These are phyloP conservation scores for Debaryomyces castellii DNA, from an alignment of 805 yeast genomes.

Conservation along the genomic window DNA sequence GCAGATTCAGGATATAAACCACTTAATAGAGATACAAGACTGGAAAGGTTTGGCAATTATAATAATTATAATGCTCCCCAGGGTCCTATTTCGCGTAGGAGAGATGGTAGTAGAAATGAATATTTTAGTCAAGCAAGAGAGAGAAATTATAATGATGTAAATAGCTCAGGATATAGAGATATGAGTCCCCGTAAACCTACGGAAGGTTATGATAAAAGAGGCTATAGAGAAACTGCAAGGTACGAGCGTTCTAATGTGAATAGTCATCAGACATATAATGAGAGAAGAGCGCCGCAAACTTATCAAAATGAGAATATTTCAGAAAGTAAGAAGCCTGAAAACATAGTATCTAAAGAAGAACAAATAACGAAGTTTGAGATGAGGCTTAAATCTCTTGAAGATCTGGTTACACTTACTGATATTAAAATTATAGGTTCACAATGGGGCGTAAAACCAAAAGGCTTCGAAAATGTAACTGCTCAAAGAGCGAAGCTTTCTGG, in stretches of 20 bases:
- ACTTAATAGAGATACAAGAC: not conserved
- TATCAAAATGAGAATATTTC: not conserved
- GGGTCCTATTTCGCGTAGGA: not conserved
- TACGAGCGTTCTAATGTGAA: not conserved
- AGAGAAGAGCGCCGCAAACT: not conserved
- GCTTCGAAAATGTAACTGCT: constrained; percentile 71
- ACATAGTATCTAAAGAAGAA: constrained; percentile 17
- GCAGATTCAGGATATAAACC: not conserved
- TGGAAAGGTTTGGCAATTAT: not conserved
- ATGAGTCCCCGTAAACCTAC: constrained; percentile 3
- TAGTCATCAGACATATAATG: not conserved
- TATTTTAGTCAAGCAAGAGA: constrained; percentile 7
- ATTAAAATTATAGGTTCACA: constrained; percentile 49
- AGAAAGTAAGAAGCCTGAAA: constrained; percentile 4
- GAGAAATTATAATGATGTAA: not conserved
- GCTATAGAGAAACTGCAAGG: not conserved
- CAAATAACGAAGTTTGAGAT: constrained; percentile 21
- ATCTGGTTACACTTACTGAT: constrained; percentile 48
- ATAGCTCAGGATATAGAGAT: not conserved
- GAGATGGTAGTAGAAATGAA: constrained; percentile 1
- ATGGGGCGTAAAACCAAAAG: constrained; percentile 75
- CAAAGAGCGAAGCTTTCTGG: constrained; percentile 80
- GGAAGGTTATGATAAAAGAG: constrained; percentile 5
- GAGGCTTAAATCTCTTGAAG: constrained; percentile 31
- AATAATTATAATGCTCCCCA: not conserved